Evolutionary conservation across 2,329 filamentous ascomycete genomes (phyloP), one percentile per base, ranked within the genome.

Genomic region (Orbilia ellipsospora): DNA sequence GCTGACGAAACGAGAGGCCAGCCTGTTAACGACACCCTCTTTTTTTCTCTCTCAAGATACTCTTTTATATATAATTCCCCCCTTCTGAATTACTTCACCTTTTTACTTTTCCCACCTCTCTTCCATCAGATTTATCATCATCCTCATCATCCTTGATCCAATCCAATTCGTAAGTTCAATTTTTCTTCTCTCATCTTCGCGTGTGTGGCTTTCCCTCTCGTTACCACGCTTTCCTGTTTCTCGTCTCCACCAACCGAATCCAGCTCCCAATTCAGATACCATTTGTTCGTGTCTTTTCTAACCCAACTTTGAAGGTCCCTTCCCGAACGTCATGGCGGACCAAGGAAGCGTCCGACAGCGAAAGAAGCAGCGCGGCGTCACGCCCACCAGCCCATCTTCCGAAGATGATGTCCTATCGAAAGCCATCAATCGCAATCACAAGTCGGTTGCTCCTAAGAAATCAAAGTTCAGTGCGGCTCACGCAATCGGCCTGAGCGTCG

Each of bases 401-500:
- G 78, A 79, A 26, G 73, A 77, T 42, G 66, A 72, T 26, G 61
- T 66, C 20, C n/a, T 77, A 4, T 40, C 57, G 1, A 73, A 73
- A 40, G 67, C 67, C 40, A 68, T 70, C 55, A 45, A 61, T 28
- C 65, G 28, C 40, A 72, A 67, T 28, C 23, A 52, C 13, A 64
- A 73, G 56, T 31, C 76, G 45, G 20, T 26, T 52, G 54, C 52
- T 26, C 20, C 52, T 44, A 7, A 36, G 13, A 28, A 54, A 16
- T 59, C 44, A 36, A 65, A 73, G 48, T 40, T 83, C 69, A 86
- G 87, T n/a, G 91, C 88, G 86, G 92, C 96, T 80, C 96, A 97
- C 86, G 90, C 91, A 86, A 83, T 95, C 78, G 92, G 89, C 77
- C 87, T 97, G 73, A 83, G 84, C 36, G 82, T 97, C 79, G 90